Evolutionary conservation across 306 rosid species (phyloP).

Genomic region (Rosa persica): DNA sequence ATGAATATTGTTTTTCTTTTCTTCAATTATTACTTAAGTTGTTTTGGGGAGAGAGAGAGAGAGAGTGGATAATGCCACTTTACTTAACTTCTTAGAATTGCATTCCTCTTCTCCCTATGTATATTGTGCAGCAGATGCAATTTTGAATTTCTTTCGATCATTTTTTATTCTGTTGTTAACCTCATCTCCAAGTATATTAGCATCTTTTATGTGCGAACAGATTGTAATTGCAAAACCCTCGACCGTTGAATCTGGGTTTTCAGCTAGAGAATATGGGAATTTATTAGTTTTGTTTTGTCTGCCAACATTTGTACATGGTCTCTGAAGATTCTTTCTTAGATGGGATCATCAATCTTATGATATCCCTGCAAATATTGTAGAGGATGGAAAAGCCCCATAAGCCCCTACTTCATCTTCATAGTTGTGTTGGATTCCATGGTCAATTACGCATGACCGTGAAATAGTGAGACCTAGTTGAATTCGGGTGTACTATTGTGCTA

Average conservation of each 20-base stretch:
- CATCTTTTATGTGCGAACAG: neutral
- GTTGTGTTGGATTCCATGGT: neutral
- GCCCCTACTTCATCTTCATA: neutral
- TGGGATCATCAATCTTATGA: neutral
- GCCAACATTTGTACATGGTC: neutral
- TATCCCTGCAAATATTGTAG: neutral
- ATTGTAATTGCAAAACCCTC: neutral
- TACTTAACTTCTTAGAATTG: neutral
- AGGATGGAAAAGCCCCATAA: neutral
- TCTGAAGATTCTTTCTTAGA: neutral
- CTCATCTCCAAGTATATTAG: neutral
- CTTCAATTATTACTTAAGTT: neutral
- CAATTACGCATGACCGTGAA: neutral
- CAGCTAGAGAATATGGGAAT: neutral
- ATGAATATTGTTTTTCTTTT: neutral
- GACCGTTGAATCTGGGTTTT: neutral
- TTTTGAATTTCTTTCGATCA: neutral
- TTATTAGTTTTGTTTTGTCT: neutral
- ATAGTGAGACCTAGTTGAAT: neutral
- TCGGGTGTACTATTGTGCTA: neutral
- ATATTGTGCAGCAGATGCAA: neutral
- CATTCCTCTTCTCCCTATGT: neutral
- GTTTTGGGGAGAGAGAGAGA: neutral
- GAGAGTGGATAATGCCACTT: constrained; percentile 9
- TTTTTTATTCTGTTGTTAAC: neutral